Conservation (phyloP, 768 basidiomycete genomes). For the Coprinopsis sp. region DNA sequence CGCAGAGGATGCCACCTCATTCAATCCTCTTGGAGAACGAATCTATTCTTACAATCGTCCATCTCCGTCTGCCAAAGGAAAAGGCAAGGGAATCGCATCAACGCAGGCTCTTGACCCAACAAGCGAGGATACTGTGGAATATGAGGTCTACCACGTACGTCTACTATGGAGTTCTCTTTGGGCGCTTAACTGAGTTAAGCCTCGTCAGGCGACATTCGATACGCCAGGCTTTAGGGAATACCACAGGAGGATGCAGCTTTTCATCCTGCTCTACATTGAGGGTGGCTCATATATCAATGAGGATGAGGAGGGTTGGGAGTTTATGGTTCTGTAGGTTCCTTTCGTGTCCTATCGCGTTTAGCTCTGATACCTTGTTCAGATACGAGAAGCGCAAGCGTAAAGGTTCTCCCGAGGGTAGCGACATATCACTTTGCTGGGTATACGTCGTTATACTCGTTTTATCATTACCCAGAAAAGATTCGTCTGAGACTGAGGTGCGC, state of each 20-base stretch:
- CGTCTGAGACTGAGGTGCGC: conserved; percentile 80
- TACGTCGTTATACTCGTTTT: conserved; percentile 92
- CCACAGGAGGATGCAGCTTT: conserved; percentile 89
- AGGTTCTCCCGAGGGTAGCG: conserved; percentile 37
- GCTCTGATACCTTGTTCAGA: conserved; percentile 32
- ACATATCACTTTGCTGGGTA: conserved; percentile 95
- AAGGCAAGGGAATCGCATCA: conserved; percentile 49
- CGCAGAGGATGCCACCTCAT: conserved; percentile 70
- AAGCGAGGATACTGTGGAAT: conserved; percentile 62
- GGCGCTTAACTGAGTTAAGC: neutral
- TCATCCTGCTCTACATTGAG: conserved; percentile 92
- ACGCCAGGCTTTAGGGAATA: conserved; percentile 89
- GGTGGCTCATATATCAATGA: conserved; percentile 93
- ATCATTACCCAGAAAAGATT: conserved; percentile 88
- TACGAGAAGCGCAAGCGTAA: conserved; percentile 79
- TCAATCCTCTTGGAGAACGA: conserved; percentile 71
- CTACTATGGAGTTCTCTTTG: neutral
- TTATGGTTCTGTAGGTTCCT: conserved; percentile 69
- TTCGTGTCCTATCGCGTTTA: neutral
- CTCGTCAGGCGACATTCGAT: conserved; percentile 67
- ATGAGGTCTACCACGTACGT: conserved; percentile 88
- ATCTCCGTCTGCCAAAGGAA: conserved; percentile 37
- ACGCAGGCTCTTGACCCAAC: conserved; percentile 38
- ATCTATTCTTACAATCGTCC: conserved; percentile 75
- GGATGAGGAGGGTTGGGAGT: conserved; percentile 93